These are phyloP conservation scores for Ustilago tritici DNA, from an alignment of 1,284 basidiomycete genomes.

Conservation along the genomic window DNA sequence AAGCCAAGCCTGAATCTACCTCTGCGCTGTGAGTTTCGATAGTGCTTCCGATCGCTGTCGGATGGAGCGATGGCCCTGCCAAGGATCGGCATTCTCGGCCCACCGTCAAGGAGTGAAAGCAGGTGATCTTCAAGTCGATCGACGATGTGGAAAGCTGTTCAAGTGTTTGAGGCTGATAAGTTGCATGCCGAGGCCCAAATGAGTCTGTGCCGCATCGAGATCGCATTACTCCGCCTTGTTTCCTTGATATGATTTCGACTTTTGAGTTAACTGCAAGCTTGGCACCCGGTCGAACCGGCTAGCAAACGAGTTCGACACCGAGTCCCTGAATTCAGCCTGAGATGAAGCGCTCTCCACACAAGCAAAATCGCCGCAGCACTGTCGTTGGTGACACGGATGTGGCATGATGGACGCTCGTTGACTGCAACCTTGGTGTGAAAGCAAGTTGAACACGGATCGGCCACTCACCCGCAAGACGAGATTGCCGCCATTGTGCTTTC, in stretches of 20 bases:
- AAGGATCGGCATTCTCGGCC: background rate
- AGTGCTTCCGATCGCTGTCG: background rate
- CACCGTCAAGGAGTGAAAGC: background rate
- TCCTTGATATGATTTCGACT: background rate
- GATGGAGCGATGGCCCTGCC: background rate
- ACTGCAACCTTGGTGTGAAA: slow-evolving; percentile 2
- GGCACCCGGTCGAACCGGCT: slow-evolving; percentile 7
- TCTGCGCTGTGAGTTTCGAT: background rate
- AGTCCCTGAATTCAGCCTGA: background rate
- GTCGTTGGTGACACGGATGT: slow-evolving; percentile 2
- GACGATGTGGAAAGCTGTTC: background rate
- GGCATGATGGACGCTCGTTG: background rate
- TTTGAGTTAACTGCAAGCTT: background rate
- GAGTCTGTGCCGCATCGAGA: slow-evolving; percentile 9
- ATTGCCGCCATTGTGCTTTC: background rate
- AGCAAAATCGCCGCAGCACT: background rate
- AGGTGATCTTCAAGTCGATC: background rate
- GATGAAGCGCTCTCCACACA: background rate
- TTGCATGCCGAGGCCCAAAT: slow-evolving; percentile 4
- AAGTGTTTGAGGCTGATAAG: background rate
- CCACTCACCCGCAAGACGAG: background rate
- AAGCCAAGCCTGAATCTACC: background rate
- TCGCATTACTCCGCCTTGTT: slow-evolving; percentile 11
- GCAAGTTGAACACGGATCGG: background rate
- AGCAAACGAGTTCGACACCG: background rate